phyloP scores from a whole-genome alignment of 148 eudicot genomes.

The Pharnaceum exiguum region DNA sequence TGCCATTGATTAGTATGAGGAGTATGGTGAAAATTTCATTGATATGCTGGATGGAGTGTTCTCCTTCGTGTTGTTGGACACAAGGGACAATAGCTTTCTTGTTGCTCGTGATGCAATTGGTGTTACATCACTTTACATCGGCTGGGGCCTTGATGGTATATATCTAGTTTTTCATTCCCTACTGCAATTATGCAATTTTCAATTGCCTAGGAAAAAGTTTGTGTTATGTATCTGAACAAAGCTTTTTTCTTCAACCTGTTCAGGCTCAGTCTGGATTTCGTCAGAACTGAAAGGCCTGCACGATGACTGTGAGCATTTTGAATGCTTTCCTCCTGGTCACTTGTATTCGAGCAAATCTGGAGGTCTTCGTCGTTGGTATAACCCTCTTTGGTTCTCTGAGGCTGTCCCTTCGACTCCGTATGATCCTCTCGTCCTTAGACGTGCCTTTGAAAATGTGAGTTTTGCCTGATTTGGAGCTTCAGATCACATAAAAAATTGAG shows the following conservation, averaged over 20 bases:
- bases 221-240: not conserved
- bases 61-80: conserved; percentile 80
- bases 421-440: conserved; percentile 70
- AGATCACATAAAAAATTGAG: not conserved
- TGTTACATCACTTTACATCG: conserved; percentile 80
- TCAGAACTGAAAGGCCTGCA: conserved; percentile 81
- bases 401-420: conserved; percentile 75
- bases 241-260: not conserved
- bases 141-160: conserved; percentile 95
- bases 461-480: not conserved
- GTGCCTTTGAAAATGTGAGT: conserved; percentile 75
- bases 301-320: conserved; percentile 90
- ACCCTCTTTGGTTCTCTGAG: conserved; percentile 87
- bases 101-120: conserved; percentile 96
- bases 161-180: not conserved
- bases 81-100: conserved; percentile 74
- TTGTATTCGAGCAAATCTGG: conserved; percentile 72
- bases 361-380: conserved; percentile 73
- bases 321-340: conserved; percentile 87
- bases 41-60: conserved; percentile 94
- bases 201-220: no score
- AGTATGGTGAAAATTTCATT: conserved; percentile 82
- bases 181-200: not conserved
- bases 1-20: conserved; percentile 55
- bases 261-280: conserved; percentile 89